Conservation (phyloP, 1,284 basidiomycete species). For the Ganoderma meredithae region DNA sequence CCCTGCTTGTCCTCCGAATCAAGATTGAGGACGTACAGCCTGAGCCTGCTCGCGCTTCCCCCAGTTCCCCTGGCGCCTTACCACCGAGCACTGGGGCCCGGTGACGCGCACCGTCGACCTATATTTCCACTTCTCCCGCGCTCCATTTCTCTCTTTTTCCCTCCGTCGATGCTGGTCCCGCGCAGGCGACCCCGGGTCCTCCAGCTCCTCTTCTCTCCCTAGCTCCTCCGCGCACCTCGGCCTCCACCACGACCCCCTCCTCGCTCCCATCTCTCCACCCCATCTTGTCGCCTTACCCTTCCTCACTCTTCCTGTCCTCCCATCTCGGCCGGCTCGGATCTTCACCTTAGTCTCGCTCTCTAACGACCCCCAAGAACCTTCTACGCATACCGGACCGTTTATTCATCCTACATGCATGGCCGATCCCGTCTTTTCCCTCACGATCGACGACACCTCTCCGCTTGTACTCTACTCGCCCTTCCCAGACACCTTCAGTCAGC, state of each 20-base stretch:
- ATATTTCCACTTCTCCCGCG: slow-evolving; percentile 30
- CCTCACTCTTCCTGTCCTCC: not conserved
- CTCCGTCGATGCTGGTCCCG: slow-evolving; percentile 31
- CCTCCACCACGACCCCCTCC: slow-evolving; percentile 1
- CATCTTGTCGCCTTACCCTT: not conserved
- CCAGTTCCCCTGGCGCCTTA: slow-evolving; percentile 24
- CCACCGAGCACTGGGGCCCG: slow-evolving; percentile 24
- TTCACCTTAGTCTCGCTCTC: slow-evolving; percentile 1
- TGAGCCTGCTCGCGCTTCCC: slow-evolving; percentile 15
- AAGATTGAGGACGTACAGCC: slow-evolving; percentile 27
- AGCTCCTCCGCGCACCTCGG: slow-evolving; percentile 1
- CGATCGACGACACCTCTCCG: slow-evolving; percentile 74
- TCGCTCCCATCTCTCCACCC: not conserved
- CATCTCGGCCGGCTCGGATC: slow-evolving; percentile 6
- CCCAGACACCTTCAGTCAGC: slow-evolving; percentile 55
- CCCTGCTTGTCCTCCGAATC: slow-evolving; percentile 17
- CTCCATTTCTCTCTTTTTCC: slow-evolving; percentile 20
- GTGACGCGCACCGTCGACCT: slow-evolving; percentile 28
- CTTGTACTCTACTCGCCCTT: slow-evolving; percentile 67
- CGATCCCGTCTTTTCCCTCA: slow-evolving; percentile 52
- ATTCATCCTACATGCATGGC: slow-evolving; percentile 54
- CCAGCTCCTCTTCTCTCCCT: slow-evolving; percentile 17
- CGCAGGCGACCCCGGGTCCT: slow-evolving; percentile 24
- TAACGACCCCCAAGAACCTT: slow-evolving; percentile 9
- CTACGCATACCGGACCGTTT: slow-evolving; percentile 4